phyloP scores from a whole-genome alignment of 2,329 filamentous ascomycete species.

The Dendrostoma leiphaemia region DNA sequence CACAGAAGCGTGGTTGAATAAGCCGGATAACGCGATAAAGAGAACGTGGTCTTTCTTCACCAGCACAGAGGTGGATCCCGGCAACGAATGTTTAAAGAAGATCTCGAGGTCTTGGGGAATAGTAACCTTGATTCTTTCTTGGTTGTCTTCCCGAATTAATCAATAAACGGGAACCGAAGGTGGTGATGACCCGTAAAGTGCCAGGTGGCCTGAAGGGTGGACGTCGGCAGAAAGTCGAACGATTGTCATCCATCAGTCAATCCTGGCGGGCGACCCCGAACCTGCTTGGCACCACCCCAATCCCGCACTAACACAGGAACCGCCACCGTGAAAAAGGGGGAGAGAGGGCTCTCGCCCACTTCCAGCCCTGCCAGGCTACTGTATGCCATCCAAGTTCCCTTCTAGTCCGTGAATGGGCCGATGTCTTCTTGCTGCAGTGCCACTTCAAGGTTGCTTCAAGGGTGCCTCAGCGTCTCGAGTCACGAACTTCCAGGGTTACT shows the following conservation, averaged over 20 bases:
- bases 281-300: not conserved
- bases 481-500: too few relatives aligned
- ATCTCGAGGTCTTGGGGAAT: too few relatives aligned
- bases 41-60: not conserved
- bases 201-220: constrained; percentile 4
- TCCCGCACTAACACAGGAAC: too few relatives aligned
- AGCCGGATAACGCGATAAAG: not conserved
- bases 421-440: too few relatives aligned
- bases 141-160: not conserved
- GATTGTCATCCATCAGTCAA: not conserved
- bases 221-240: not conserved
- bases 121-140: not conserved
- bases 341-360: too few relatives aligned
- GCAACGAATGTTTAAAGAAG: not conserved
- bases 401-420: too few relatives aligned
- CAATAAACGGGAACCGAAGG: not conserved
- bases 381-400: too few relatives aligned
- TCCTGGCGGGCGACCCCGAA: not conserved
- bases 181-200: not conserved
- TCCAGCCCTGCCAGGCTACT: too few relatives aligned
- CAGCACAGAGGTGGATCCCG: not conserved
- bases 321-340: too few relatives aligned
- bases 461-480: too few relatives aligned
- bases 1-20: constrained; percentile 6
- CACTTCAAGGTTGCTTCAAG: too few relatives aligned